These are phyloP conservation scores for Porcisia deanei DNA, from an alignment of 208 protist genomes.

Conservation along the genomic window DNA sequence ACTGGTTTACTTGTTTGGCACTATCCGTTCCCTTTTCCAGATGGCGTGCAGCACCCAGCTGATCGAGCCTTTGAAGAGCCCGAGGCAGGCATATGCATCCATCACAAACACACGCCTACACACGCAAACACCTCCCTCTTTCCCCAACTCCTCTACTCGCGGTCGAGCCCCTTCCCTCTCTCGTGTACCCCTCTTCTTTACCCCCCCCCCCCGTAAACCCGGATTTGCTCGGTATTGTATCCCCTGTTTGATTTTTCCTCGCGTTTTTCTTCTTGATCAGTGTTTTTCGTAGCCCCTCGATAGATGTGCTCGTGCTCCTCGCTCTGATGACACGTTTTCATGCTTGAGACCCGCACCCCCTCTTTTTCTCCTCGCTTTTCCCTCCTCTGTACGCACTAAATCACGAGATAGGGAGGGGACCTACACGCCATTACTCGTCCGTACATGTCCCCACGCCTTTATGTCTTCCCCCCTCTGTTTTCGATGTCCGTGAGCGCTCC, in stretches of 20 bases:
- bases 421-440: no score
- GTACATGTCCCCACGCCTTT: no score
- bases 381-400: neutral
- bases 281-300: neutral
- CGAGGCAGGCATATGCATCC: neutral
- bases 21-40: slow-evolving; percentile 10
- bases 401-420: neutral
- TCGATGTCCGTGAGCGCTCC: no score
- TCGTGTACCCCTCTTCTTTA: no score
- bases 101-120: neutral
- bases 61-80: neutral
- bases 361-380: neutral
- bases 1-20: slow-evolving; percentile 5
- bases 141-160: neutral
- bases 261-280: neutral
- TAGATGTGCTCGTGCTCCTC: slow-evolving; percentile 1
- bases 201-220: no score
- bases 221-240: neutral
- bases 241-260: neutral
- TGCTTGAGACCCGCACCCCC: neutral
- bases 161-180: neutral
- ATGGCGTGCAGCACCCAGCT: neutral
- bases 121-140: neutral
- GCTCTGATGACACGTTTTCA: neutral
- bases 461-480: no score